Conservation (phyloP, 495 filamentous ascomycete genomes). For the Penicillium lagena region DNA sequence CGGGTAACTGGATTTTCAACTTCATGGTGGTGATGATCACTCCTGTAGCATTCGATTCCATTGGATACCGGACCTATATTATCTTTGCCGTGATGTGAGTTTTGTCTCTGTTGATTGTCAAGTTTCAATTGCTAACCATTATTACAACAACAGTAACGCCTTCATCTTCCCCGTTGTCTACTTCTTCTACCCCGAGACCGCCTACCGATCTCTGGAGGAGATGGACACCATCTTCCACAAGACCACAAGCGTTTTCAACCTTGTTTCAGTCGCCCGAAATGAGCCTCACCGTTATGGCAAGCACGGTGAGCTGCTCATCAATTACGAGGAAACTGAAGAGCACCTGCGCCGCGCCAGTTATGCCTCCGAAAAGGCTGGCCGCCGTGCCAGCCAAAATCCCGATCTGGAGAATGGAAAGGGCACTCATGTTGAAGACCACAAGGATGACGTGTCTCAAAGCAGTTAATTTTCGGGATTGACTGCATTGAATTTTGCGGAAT, state of each 20-base stretch:
- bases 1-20: conserved; percentile 42
- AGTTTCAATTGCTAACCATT: conserved; percentile 1
- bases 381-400: conserved; percentile 1
- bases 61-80: conserved; percentile 66
- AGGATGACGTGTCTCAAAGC: conserved; percentile 8
- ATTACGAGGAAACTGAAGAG: conserved; percentile 49
- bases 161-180: conserved; percentile 63
- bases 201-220: conserved; percentile 66
- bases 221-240: conserved; percentile 69
- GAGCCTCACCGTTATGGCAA: conserved; percentile 62
- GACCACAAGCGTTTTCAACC: conserved; percentile 39
- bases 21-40: conserved; percentile 67
- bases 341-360: conserved; percentile 26
- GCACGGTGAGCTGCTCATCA: conserved; percentile 58
- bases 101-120: not conserved
- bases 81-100: conserved; percentile 68
- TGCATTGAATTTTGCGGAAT: no score
- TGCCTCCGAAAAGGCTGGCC: conserved; percentile 20
- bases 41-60: conserved; percentile 60
- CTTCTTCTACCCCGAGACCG: conserved; percentile 75
- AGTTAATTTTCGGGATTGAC: not conserved
- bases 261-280: conserved; percentile 51
- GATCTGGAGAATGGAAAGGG: conserved; percentile 23
- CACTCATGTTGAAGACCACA: conserved; percentile 11
- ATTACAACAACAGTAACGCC: conserved; percentile 45